phyloP scores from a whole-genome alignment of 2,329 filamentous ascomycete species.

The Diaporthe destruens region DNA sequence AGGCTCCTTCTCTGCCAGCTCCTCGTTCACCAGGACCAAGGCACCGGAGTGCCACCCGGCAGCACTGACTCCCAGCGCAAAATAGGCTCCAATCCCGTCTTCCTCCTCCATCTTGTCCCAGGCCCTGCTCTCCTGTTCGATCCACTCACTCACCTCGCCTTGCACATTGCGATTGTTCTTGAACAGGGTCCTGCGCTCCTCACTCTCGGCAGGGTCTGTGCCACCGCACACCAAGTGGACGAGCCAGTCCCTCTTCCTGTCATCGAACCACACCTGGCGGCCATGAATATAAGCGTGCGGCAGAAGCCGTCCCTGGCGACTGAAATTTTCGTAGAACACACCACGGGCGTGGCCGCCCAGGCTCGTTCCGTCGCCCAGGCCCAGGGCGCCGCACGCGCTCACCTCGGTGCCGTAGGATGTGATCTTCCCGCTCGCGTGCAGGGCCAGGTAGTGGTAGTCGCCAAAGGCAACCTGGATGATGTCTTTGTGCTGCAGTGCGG shows the following conservation, averaged over 20 bases:
- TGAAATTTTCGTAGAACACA: conserved; percentile 1
- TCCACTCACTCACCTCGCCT: conserved; percentile 19
- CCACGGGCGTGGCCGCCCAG: not conserved
- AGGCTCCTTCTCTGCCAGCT: conserved; percentile 5
- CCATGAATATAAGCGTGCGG: not conserved
- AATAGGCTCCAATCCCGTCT: not conserved
- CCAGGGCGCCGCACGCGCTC: conserved; percentile 1
- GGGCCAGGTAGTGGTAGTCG: conserved; percentile 16
- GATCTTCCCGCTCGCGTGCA: conserved; percentile 9
- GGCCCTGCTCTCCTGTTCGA: conserved; percentile 19
- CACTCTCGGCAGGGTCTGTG: not conserved
- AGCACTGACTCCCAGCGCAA: not conserved
- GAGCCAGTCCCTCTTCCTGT: conserved; percentile 13
- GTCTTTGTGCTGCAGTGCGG: conserved; percentile 17
- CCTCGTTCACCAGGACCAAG: conserved; percentile 5
- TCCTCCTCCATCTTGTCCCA: conserved; percentile 4
- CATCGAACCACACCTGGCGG: conserved; percentile 17
- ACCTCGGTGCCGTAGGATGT: not conserved
- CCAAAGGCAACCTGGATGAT: conserved; percentile 20
- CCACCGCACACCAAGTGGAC: not conserved
- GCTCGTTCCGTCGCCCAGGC: not conserved
- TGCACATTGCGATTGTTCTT: conserved; percentile 2
- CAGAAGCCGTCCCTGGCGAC: not conserved
- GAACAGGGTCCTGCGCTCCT: conserved; percentile 10
- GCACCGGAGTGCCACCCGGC: conserved; percentile 1